phyloP scores from a whole-genome alignment of 148 eudicot genomes.

The Simmondsia chinensis region DNA sequence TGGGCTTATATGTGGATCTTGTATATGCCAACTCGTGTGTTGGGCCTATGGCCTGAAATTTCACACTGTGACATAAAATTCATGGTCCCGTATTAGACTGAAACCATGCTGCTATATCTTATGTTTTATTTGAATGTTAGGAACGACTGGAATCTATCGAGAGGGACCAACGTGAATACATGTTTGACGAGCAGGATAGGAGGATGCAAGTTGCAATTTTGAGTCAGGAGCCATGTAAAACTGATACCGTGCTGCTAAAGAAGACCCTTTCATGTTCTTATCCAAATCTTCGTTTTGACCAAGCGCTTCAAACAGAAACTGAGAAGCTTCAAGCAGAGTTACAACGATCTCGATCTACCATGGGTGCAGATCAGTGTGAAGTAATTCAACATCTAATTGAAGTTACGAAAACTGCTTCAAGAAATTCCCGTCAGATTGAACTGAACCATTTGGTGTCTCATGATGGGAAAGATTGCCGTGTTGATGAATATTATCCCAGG shows the following conservation, averaged over 20 bases:
- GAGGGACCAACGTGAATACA: conserved; percentile 29
- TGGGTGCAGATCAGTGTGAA: conserved; percentile 19
- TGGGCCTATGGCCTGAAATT: background rate
- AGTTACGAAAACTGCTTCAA: conserved; percentile 20
- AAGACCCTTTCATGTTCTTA: conserved; percentile 30
- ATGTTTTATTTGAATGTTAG: conserved; percentile 1
- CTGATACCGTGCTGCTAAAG: conserved; percentile 20
- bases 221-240: conserved; percentile 16
- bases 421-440: conserved; percentile 1
- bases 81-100: too few species aligned
- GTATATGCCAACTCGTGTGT: background rate
- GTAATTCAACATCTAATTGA: conserved; percentile 30
- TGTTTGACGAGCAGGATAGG: conserved; percentile 26
- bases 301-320: conserved; percentile 27
- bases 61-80: too few species aligned
- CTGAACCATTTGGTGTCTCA: conserved; percentile 1
- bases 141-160: conserved; percentile 27
- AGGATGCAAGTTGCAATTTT: conserved; percentile 22
- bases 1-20: background rate
- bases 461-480: conserved; percentile 5
- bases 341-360: conserved; percentile 22
- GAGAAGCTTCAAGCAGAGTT: conserved; percentile 28
- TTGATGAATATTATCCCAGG: conserved; percentile 10
- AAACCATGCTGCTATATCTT: too few species aligned
- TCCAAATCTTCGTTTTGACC: conserved; percentile 21